Evolutionary conservation across 2,329 filamentous ascomycete genomes (phyloP), one percentile per base, ranked within the genome.

Genomic region (Ascochyta koolunga): DNA sequence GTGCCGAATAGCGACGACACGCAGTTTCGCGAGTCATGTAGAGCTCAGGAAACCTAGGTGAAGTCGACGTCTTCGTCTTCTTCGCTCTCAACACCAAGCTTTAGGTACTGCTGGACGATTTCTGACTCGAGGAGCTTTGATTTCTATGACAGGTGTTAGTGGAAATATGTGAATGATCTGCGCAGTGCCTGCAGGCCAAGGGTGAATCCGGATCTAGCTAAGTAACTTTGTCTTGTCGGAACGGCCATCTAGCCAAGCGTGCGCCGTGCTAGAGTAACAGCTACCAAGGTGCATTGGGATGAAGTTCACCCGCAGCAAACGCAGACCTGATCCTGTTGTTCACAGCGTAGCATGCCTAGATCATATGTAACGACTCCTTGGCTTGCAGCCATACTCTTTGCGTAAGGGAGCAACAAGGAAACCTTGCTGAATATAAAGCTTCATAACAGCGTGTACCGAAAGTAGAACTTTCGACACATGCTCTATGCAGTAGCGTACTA

Each of bases 71-170:
- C 62, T 27, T 64, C 68, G 5, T 65, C 60, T 36, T 62, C 60
- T 13, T 56, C 55, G 2, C 43, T 58, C 16, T 64, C 62, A 46
- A 52, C 61, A 35, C 49, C 54, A 33, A 73, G 53, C n/a, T 68
- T 69, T 0, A 76, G 64, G 49, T 76, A 76, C 11, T 59, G 61
- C 44, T 66, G 56, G 11, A 76, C 71, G 4, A 61, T 51, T 22
- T 70, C 62, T 11, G 68, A 69, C 44, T 74, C 61, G 16, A 75
- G 50, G 7, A 76, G 64, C 32, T 48, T 57, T 16, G 64, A 47
- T 61, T 72, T 75, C 71, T 76, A 56, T 51, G 15, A 18, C n/a
- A 27, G 19, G 15, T 16, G 55, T 67, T 43, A 66, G 60, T 52
- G 19, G 13, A 9, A 7, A 7, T 43, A 18, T 4, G 10, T 39